A percentile compares a stretch with the other conserved stretches of the same genome.
Evolutionary conservation across 1,139 yeast genomes (phyloP).

Genomic region (Suhomyces coccinellae): DNA sequence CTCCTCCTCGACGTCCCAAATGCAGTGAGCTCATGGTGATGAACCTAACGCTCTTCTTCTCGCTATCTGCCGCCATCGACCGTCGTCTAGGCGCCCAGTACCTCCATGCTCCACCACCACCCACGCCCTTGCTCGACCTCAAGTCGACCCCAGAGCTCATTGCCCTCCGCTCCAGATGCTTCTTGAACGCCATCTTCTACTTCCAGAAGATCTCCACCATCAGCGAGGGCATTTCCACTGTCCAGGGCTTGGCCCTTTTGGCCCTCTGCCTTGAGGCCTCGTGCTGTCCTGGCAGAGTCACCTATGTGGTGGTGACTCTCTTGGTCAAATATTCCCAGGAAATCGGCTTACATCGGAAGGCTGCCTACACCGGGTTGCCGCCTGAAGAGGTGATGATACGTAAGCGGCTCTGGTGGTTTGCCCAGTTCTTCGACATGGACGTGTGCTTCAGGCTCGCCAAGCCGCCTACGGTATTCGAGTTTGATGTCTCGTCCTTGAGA

Average conservation of each 20-base stretch:
- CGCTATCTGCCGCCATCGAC: slow-evolving; percentile 17
- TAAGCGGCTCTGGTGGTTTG: slow-evolving; percentile 54
- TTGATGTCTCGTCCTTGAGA: slow-evolving; percentile 35
- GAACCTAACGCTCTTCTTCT: slow-evolving; percentile 26
- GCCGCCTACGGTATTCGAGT: slow-evolving; percentile 54
- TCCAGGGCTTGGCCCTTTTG: slow-evolving; percentile 51
- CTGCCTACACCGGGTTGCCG: slow-evolving; percentile 41
- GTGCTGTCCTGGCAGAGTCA: slow-evolving; percentile 42
- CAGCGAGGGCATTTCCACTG: slow-evolving; percentile 51
- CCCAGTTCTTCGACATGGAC: slow-evolving; percentile 56
- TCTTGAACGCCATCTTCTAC: slow-evolving; percentile 45
- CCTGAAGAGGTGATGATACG: slow-evolving; percentile 39
- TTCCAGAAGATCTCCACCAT: slow-evolving; percentile 48
- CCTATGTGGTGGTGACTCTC: slow-evolving; percentile 46
- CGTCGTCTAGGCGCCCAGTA: slow-evolving; percentile 3
- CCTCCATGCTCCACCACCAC: slow-evolving; percentile 24
- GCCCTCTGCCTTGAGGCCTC: slow-evolving; percentile 46
- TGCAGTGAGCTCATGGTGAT: slow-evolving; percentile 32
- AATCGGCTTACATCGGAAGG: slow-evolving; percentile 63
- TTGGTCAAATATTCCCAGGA: slow-evolving; percentile 63
- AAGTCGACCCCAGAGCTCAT: slow-evolving; percentile 2
- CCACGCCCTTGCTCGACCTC: slow-evolving; percentile 18
- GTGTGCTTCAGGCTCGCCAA: slow-evolving; percentile 56
- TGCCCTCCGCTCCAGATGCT: slow-evolving; percentile 16
- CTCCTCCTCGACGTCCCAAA: slow-evolving; percentile 6